Evolutionary conservation across 805 yeast species (phyloP), one percentile per base, ranked within the genome.

Genomic region (Yamadazyma kitorensis): DNA sequence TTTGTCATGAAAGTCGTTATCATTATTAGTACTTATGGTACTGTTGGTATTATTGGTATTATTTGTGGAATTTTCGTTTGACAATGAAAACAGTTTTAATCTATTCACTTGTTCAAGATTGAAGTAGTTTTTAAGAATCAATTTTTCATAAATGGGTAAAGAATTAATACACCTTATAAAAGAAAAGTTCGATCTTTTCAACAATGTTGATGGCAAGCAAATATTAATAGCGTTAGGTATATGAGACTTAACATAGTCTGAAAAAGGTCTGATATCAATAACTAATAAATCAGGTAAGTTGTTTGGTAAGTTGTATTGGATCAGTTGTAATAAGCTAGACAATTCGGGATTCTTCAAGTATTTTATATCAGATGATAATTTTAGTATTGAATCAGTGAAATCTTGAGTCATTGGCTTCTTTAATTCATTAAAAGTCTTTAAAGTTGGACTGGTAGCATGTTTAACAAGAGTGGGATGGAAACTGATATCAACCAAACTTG

Each of bases 121-220:
- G 19, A 40, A 35, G 20, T 45, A 40, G 12, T 35, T 35, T 24
- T 38, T 61, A 33, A 79, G 60, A 9, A 70, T 48, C 2, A 45
- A 33, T 41, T 69, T 72, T 37, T 81, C 88, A 36, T 62, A 61
- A 4, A 58, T 46, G 0, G 86, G 76, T 31, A 83, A 57, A 19
- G 85, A 79, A 32, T 73, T 76, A 16, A 83, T 59, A 45, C 86
- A 78, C 49, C 78, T 70, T 29, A 61, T 63, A 36, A 89, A 63
- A 3, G 79, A 78, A 49, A 85, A 89, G 34, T 80, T 82, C 20
- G 78, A 65, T 44, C 98, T 72, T 53, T 80, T 84, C 43, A 89
- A 62, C 26, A 89, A 65, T 0, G 97, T 89, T n/a, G 95, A 82
- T 2, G 98, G 97, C 10, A 89, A 61, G 55, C 95, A 86, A 23